Base-by-base conservation (phyloP, 2,329 filamentous ascomycete genomes). In the Sarocladiaceae sp. region DNA sequence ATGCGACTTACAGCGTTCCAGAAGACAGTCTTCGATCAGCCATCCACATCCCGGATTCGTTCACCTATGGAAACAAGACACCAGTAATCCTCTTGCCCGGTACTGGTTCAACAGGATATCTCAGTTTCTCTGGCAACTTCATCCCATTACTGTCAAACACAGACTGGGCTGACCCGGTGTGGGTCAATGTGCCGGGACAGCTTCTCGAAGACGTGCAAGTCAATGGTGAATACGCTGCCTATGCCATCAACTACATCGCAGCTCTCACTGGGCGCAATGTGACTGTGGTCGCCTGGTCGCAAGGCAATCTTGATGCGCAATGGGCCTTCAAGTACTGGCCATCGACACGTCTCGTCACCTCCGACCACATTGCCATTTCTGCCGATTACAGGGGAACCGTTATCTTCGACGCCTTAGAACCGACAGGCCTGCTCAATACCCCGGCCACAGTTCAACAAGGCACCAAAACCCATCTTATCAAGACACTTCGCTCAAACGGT, bases 271-370 rank as follows among this genome's bases (percentile, higher is more conserved):
- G 58, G 40, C 60, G 65, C 20, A 67, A 73, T 18, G 64, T 77
- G 6, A 65, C 68, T 17, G 65, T 80, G 18, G 62, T 82, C n/a
- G 70, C 69, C 13, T 83, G 75, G 76, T 80, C 76, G 0, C 78
- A 83, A 62, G 79, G 79, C 15, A 74, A 73, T 46, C 63, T 83
- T 2, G 66, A 77, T 53, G 67, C 73, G 0, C 80, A 83, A 60
- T 83, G 79, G 80, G 77, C 74, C 0, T 66, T 79, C 56, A 81
- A 80, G 56, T 82, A 79, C 66, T 82, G 75, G 75, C 77, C 77
- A 0, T 77, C 72, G 1, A 77, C 74, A 1, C 70, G 72, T 3
- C 5, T 15, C 2, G 63, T 66, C 1, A 69, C 76, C 2, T 67
- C 67, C n/a, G 73, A 82, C 59, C 73, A 79, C 60, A 68, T 83